Conservation (phyloP, 1,284 basidiomycete species). For the Ceratobasidium sp. region DNA sequence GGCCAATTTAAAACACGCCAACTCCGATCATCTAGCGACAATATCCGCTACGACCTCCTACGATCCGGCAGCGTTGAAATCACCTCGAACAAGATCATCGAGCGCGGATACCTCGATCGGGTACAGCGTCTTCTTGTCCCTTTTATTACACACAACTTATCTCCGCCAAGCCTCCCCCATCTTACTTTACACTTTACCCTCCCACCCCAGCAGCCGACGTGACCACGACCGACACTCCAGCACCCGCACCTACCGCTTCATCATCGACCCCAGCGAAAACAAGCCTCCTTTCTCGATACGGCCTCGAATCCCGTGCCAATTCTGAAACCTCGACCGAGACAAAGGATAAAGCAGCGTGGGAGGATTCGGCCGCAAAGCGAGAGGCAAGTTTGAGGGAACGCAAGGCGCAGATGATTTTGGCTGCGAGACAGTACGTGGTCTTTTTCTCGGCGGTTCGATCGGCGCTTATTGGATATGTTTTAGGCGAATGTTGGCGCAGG, state of each 20-base stretch:
- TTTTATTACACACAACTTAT: constrained; percentile 19
- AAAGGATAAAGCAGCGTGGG: constrained; percentile 73
- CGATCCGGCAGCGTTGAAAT: constrained; percentile 75
- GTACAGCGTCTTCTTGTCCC: constrained; percentile 53
- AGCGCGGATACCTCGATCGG: constrained; percentile 74
- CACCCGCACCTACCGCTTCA: constrained; percentile 42
- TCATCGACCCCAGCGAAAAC: constrained; percentile 43
- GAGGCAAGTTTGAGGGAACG: constrained; percentile 75
- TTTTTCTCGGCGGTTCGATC: background rate
- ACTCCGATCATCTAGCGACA: constrained; percentile 59
- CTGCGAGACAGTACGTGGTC: constrained; percentile 72
- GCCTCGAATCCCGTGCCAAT: constrained; percentile 60
- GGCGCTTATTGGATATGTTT: constrained; percentile 1
- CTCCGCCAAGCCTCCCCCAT: constrained; percentile 63
- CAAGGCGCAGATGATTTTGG: constrained; percentile 82
- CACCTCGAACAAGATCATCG: constrained; percentile 79
- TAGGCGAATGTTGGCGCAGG: constrained; percentile 53
- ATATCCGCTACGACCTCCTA: constrained; percentile 79
- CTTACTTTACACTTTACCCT: constrained; percentile 74
- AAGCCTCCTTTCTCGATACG: constrained; percentile 70
- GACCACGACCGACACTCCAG: constrained; percentile 42
- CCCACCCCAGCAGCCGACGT: constrained; percentile 46
- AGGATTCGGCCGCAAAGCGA: constrained; percentile 72
- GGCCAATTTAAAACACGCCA: too few species aligned
- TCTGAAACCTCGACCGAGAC: constrained; percentile 41